A percentile compares a stretch with the other conserved stretches of the same genome.
These are phyloP conservation scores for Fusarium nelsonii DNA, from an alignment of 2,329 filamentous ascomycete genomes.

Conservation along the genomic window DNA sequence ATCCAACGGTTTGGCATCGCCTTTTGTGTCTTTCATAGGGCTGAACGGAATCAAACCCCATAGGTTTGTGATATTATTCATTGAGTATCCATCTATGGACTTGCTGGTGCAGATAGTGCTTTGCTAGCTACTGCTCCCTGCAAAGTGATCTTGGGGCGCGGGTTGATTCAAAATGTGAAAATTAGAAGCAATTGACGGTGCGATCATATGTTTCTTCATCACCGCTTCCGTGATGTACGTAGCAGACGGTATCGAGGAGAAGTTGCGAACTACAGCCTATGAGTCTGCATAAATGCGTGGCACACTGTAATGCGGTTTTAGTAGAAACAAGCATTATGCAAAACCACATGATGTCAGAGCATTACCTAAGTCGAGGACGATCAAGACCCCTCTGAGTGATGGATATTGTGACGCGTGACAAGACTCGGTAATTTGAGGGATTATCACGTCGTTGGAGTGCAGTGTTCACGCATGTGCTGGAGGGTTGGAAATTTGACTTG, in stretches of 20 bases:
- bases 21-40: neutral
- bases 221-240: no score
- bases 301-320: no score
- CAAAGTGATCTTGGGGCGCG: neutral
- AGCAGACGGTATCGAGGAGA: neutral
- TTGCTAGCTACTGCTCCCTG: neutral
- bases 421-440: constrained; percentile 15
- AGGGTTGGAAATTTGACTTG: neutral
- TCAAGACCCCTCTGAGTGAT: constrained; percentile 4
- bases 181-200: neutral
- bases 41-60: neutral
- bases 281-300: neutral
- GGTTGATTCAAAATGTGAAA: no score
- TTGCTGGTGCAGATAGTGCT: constrained; percentile 2
- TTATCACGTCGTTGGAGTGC: neutral
- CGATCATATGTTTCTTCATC: accelerated
- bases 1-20: neutral
- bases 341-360: constrained; percentile 5
- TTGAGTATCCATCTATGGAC: constrained; percentile 10
- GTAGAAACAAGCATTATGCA: neutral
- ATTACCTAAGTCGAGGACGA: neutral
- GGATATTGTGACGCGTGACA: neutral
- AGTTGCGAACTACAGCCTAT: no score
- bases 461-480: neutral
- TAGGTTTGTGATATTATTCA: neutral